Conservation (phyloP, 768 basidiomycete species). For the Gautieria morchelliformis region DNA sequence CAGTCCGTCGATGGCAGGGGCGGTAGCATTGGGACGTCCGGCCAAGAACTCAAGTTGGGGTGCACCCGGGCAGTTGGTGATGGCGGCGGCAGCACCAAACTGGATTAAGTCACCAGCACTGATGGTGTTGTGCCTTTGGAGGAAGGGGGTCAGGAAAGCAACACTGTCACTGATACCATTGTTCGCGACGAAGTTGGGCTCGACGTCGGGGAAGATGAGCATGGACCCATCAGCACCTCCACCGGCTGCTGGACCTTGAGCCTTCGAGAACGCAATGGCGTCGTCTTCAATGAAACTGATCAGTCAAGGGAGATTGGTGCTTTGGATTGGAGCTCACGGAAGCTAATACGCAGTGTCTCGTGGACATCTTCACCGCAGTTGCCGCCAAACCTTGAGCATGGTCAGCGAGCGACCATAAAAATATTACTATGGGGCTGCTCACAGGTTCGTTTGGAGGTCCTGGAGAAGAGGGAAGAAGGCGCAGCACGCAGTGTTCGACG, state of each 20-base stretch:
- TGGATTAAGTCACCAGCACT: constrained; percentile 15
- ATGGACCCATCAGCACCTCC: constrained; percentile 20
- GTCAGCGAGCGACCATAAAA: neutral
- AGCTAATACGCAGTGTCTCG: constrained; percentile 19
- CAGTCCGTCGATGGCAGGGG: constrained; percentile 11
- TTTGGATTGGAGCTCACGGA: constrained; percentile 8
- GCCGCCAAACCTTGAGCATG: constrained; percentile 11
- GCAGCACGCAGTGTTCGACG: constrained; percentile 4
- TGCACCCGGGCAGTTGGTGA: constrained; percentile 17
- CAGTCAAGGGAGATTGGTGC: neutral
- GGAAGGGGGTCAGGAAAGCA: constrained; percentile 14
- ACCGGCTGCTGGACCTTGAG: constrained; percentile 8
- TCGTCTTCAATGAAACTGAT: neutral
- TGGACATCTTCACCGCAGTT: constrained; percentile 24
- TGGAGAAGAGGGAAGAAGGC: constrained; percentile 6
- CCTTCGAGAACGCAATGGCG: constrained; percentile 7
- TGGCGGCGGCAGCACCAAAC: constrained; percentile 15
- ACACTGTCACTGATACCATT: constrained; percentile 18
- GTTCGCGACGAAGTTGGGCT: constrained; percentile 18
- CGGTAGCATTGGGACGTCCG: constrained; percentile 12
- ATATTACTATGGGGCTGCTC: neutral
- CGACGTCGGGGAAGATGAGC: constrained; percentile 15
- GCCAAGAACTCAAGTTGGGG: constrained; percentile 14
- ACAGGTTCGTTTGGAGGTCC: constrained; percentile 8
- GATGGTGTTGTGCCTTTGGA: constrained; percentile 10